These are phyloP conservation scores for Gynochthodes officinalis DNA, from an alignment of 257 asterid genomes.

Conservation along the genomic window DNA sequence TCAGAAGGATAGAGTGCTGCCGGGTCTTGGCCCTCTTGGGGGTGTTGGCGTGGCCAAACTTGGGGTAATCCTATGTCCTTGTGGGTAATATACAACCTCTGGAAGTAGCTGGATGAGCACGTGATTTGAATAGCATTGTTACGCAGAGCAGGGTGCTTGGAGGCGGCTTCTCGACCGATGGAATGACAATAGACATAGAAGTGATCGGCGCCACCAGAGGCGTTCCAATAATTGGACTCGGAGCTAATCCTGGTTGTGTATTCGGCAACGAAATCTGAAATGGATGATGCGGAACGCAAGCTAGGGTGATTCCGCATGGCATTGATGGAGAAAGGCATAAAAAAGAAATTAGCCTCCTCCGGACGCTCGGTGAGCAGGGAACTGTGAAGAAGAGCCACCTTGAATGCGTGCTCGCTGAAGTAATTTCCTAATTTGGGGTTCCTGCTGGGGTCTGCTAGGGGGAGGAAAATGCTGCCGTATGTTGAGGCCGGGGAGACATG, in stretches of 20 bases:
- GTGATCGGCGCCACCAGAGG: constrained; percentile 77
- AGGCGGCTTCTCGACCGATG: constrained; percentile 62
- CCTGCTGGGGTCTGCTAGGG: constrained; percentile 43
- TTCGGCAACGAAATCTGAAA: constrained; percentile 53
- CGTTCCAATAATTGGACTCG: constrained; percentile 57
- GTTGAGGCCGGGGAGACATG: constrained; percentile 40
- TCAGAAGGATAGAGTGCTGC: constrained; percentile 39
- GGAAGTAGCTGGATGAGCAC: constrained; percentile 77
- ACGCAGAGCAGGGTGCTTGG: constrained; percentile 45
- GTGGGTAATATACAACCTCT: constrained; percentile 64
- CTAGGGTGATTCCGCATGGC: constrained; percentile 64
- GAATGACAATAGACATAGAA: constrained; percentile 72
- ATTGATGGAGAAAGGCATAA: constrained; percentile 75
- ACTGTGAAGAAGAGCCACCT: constrained; percentile 60
- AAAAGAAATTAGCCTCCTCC: constrained; percentile 62
- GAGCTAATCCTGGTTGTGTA: constrained; percentile 47
- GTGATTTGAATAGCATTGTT: constrained; percentile 65
- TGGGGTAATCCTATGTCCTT: constrained; percentile 73
- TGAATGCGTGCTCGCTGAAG: constrained; percentile 76
- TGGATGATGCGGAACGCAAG: constrained; percentile 46
- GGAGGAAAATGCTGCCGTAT: constrained; percentile 44
- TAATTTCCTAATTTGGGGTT: constrained; percentile 70
- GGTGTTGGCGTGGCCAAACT: constrained; percentile 66
- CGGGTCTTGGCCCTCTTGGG: constrained; percentile 16
- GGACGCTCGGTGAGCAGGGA: constrained; percentile 41